Percentiles rank a stretch among this genome's conserved stretches.
Evolutionary conservation across 768 basidiomycete species (phyloP).

Genomic region (Tephrocybe sp.): DNA sequence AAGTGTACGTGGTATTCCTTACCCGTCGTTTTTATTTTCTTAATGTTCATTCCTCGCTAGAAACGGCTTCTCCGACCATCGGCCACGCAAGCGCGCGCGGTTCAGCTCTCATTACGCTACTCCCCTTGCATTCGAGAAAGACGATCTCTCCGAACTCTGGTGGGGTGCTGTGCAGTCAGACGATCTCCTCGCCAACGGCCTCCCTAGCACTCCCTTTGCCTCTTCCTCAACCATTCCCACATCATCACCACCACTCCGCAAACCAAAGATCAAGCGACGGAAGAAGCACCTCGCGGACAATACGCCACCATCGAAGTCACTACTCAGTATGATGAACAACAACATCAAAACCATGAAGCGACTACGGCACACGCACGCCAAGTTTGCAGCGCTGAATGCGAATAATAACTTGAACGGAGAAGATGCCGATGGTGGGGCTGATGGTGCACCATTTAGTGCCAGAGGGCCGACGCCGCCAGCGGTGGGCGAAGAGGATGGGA

Average conservation of each 20-base stretch:
- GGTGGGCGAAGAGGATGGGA: conserved; percentile 23
- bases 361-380: conserved; percentile 70
- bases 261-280: conserved; percentile 33
- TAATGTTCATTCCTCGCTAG: conserved; percentile 15
- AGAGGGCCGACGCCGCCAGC: conserved; percentile 17
- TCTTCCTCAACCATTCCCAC: conserved; percentile 26
- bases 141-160: conserved; percentile 62
- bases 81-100: conserved; percentile 65
- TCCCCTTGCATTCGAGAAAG: conserved; percentile 36
- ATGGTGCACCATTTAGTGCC: conserved; percentile 33
- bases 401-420: conserved; percentile 22
- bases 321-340: conserved; percentile 71
- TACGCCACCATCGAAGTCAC: conserved; percentile 34
- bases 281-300: conserved; percentile 23
- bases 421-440: conserved; percentile 36
- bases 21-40: conserved; percentile 6
- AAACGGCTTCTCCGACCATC: conserved; percentile 37
- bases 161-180: conserved; percentile 73
- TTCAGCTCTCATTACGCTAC: conserved; percentile 41
- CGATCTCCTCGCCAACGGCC: conserved; percentile 59
- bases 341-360: conserved; percentile 77
- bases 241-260: conserved; percentile 5
- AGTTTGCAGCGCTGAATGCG: conserved; percentile 59
- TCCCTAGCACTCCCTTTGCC: conserved; percentile 52
- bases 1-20: conserved; percentile 41